Evolutionary conservation across 257 asterid species (phyloP), one percentile per base, ranked within the genome.

Genomic region (Solanum arcanum): DNA sequence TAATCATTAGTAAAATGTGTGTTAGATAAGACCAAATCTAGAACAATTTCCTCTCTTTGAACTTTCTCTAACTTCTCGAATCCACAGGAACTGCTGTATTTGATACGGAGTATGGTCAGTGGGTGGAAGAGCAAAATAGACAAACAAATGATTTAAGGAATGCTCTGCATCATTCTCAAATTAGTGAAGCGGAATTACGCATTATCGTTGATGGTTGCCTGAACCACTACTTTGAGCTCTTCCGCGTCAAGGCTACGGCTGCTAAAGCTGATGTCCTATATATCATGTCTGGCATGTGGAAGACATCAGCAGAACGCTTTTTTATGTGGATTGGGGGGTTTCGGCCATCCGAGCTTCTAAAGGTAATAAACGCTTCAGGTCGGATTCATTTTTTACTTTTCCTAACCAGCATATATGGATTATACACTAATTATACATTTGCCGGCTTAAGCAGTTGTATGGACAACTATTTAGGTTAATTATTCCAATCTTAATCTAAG

Each of bases 271-370:
- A 97, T 62, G 98, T 94, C 25, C 93, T 94, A 88, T 95, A 94
- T 83, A 88, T 95, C 29, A 92, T 97, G 92, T 94, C 95, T 2
- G 99, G 99, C 41, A 90, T 92, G 94, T 95, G 98, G 99, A 95
- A 90, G 70, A 95, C 99, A 9, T 86, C 98, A 6, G 98, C 95
- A 4, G 99, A 95, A 77, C 96, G 98, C 14, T 93, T 96, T 64
- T 96, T 96, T 92, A 90, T 94, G 87, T 95, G 99, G 99, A 96
- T 96, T 7, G 99, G 98, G 37, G 99, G 98, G 18, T 97, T 95
- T 82, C 93, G 98, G 6, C 99, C 98, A 44, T 95, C 99, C 7
- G 96, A 94, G 73, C 94, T 95, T 87, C 92, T 97, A 68, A 93
- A 93, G 98, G 99, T 95, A 83, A 90, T 47, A 42, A 69, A 12